Evolutionary conservation across 805 yeast species (phyloP), one percentile per base, ranked within the genome.

Genomic region (Saccharomycopsis sp.): DNA sequence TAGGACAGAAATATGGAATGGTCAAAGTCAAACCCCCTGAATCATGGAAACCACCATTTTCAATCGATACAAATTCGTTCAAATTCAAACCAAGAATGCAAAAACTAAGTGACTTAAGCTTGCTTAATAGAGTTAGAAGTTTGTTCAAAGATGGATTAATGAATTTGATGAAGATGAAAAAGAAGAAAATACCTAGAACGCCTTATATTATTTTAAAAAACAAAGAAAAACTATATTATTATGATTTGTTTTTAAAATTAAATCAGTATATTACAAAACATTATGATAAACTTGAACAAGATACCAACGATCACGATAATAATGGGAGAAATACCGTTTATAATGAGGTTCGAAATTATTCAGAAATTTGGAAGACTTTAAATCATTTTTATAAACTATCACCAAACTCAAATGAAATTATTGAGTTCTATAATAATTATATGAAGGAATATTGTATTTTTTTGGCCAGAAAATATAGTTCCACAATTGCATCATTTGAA

Each of bases 41-140:
- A 0, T 51, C 49, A 2, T 72, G 72, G 63, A 54, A 59, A 15
- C 79, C 70, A 3, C 74, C 73, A 0, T 68, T 79, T 47, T 66
- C 75, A 40, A 60, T 81, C 17, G 66, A 79, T 36, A 61, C 64
- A 34, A 51, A 60, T 5, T 54, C 53, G n/a, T 81, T 82, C 57
- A 66, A 59, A 36, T 82, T 83, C 52, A 77, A 73, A 46, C 79
- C 86, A 6, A 58, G 94, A 40, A 54, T 77, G n/a, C 92, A 82
- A 54, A 70, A 67, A 35, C 52, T 83, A 40, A 70, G 73, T 50
- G 85, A 80, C 53, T 59, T 83, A 51, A 76, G 79, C 20, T 54
- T 83, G 14, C 55, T 69, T 5, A 77, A 78, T 42, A 62, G 94
- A 46, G 72, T 79, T 26, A 62, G 88, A 35, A 61, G 68, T 44